These are phyloP conservation scores for Poterioochromonas sp. DNA, from an alignment of 352 stramenopile genomes.

Conservation along the genomic window DNA sequence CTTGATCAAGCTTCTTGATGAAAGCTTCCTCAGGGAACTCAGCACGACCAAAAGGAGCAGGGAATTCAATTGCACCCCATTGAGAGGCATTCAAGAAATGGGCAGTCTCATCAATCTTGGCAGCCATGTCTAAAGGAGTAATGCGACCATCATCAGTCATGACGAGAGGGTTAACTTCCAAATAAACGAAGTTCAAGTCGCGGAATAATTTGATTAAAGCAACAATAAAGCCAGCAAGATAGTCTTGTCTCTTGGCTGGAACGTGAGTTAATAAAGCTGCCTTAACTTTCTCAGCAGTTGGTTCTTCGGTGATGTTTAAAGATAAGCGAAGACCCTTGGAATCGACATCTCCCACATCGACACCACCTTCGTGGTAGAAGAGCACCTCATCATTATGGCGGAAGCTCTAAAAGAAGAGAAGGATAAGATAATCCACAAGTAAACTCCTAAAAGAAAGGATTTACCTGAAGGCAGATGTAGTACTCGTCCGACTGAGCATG, in stretches of 20 bases:
- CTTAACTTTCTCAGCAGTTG: conserved; percentile 62
- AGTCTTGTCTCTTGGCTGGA: conserved; percentile 58
- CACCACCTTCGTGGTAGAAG: conserved; percentile 86
- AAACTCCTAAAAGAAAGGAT: conserved; percentile 29
- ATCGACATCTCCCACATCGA: conserved; percentile 90
- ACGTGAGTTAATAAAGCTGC: conserved; percentile 64
- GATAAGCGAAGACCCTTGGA: conserved; percentile 78
- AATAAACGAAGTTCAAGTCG: conserved; percentile 90
- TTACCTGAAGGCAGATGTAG: conserved; percentile 85
- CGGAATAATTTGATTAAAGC: conserved; percentile 81
- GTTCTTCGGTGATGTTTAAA: conserved; percentile 55
- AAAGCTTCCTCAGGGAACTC: conserved; percentile 91
- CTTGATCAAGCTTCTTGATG: conserved; percentile 84
- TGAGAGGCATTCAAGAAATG: conserved; percentile 78
- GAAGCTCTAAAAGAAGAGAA: conserved; percentile 24
- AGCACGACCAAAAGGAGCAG: conserved; percentile 82
- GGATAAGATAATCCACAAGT: background rate
- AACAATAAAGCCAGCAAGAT: conserved; percentile 71
- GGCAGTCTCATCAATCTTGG: conserved; percentile 91
- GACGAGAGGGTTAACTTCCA: conserved; percentile 96
- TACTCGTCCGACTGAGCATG: conserved; percentile 83
- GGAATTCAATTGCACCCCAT: conserved; percentile 88
- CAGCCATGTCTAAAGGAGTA: conserved; percentile 85
- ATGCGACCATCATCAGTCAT: conserved; percentile 73
- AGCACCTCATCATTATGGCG: conserved; percentile 85